phyloP scores from a whole-genome alignment of 768 basidiomycete genomes.

The Leccinum subgranulosum region DNA sequence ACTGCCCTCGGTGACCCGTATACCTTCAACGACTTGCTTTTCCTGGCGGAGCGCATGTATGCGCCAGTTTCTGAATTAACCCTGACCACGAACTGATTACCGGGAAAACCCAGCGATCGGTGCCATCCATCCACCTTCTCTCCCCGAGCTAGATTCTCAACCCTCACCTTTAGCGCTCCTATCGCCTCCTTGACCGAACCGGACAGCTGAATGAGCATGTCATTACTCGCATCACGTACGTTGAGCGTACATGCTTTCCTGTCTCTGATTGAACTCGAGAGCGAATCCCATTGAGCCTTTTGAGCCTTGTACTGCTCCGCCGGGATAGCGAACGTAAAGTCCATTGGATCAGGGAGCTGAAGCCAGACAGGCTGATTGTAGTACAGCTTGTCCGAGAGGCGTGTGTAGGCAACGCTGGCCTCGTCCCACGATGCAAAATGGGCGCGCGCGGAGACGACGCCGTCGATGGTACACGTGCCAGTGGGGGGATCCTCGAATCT shows the following conservation, averaged over 20 bases:
- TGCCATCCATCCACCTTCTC: conserved; percentile 53
- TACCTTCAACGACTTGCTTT: conserved; percentile 40
- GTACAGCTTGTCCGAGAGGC: conserved; percentile 34
- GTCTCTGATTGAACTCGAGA: conserved; percentile 36
- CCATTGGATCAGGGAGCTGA: conserved; percentile 46
- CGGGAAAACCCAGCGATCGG: conserved; percentile 32
- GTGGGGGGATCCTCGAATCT: conserved; percentile 27
- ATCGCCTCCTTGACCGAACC: conserved; percentile 52
- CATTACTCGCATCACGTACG: conserved; percentile 23
- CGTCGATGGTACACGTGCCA: conserved; percentile 22
- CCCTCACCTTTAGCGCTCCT: conserved; percentile 57
- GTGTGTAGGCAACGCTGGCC: conserved; percentile 38
- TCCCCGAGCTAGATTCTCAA: conserved; percentile 49
- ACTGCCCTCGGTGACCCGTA: conserved; percentile 35
- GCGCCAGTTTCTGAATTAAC: conserved; percentile 38
- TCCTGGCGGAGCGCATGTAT: conserved; percentile 42
- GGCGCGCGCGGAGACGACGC: conserved; percentile 36
- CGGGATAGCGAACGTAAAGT: conserved; percentile 49
- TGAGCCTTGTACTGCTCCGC: conserved; percentile 50
- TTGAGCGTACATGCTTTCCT: conserved; percentile 35
- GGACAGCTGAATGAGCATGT: conserved; percentile 41
- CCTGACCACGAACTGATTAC: conserved; percentile 33
- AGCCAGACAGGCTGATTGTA: conserved; percentile 37
- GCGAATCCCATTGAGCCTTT: conserved; percentile 44
- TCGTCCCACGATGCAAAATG: conserved; percentile 49